Base-by-base conservation (phyloP, 768 basidiomycete genomes). In the Tricholoma matsutake region DNA sequence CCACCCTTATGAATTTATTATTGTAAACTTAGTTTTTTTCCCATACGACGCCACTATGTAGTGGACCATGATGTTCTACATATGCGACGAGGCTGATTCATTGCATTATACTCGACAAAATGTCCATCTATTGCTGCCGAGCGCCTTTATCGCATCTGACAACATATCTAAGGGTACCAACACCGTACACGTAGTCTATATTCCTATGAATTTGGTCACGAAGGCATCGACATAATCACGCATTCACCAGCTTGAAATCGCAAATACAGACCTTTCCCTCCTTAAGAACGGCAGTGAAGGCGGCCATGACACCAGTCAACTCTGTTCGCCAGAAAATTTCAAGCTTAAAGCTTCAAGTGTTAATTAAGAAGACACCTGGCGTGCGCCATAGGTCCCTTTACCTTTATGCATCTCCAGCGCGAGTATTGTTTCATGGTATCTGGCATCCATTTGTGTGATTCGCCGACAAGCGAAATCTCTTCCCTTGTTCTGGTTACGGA, bases 321-420 rank as follows among this genome's bases (percentile, higher is more conserved):
- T 72, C 86, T 87, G 60, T 39, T 29, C n/a, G 39, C 20, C 20
- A 58, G 20, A 31, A 45, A 16, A 14, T 6, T 9, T 45, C n/a
- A 45, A 49, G 8, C 28, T 9, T 47, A 11, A 37, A 6, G 22
- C 22, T 9, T 22, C n/a, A 20, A 28, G 28, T 9, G 22, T 9
- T 31, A 3, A 6, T 49, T 13, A 56, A 43, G 9, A 11, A 8
- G 29, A 29, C n/a, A 67, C 77, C 60, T 54, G 85, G 86, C 78
- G 63, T 88, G 87, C 63, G 86, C 83, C 85, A 89, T 85, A 2
- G 86, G 86, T 3, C 87, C 88, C 35, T 75, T 77, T 41, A 89
- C 84, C 70, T 83, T 84, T 61, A 88, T 83, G 66, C 83, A 83
- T 65, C 71, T 77, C 86, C 86, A 87, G 1, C 75, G 74, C 22